These are phyloP conservation scores for Talaromyces amestolkiae DNA, from an alignment of 2,329 filamentous ascomycete genomes.

Conservation along the genomic window DNA sequence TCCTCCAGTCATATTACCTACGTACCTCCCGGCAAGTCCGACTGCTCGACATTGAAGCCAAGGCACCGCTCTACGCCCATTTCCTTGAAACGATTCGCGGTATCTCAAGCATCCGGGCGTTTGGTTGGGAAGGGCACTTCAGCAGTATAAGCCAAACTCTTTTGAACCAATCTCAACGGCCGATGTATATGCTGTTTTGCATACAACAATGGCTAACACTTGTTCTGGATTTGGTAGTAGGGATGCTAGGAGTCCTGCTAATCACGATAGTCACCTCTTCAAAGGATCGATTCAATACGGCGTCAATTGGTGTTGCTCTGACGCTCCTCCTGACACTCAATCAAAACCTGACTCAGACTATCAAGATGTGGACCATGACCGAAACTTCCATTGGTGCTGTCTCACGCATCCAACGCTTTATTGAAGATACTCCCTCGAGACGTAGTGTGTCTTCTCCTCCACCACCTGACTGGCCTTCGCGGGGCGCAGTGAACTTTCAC, in stretches of 20 bases:
- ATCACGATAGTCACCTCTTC: conserved; percentile 50
- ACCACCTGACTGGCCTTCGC: conserved; percentile 43
- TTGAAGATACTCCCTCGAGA: conserved; percentile 42
- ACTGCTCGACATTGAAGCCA: conserved; percentile 60
- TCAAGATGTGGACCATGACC: conserved; percentile 55
- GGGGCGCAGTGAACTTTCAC: conserved; percentile 45
- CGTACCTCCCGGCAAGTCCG: conserved; percentile 60
- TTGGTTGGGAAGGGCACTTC: conserved; percentile 49
- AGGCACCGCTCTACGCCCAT: conserved; percentile 57
- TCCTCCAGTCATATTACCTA: conserved; percentile 58
- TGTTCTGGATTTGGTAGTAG: conserved; percentile 51
- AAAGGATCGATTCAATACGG: conserved; percentile 44
- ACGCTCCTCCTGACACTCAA: conserved; percentile 56
- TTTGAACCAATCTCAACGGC: conserved; percentile 55
- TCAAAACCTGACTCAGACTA: conserved; percentile 48
- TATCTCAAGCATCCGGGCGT: conserved; percentile 55
- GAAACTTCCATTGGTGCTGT: conserved; percentile 60
- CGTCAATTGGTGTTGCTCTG: conserved; percentile 53
- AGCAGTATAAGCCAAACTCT: conserved; percentile 47
- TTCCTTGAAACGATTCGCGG: conserved; percentile 58
- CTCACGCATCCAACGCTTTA: conserved; percentile 54
- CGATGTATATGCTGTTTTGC: conserved; percentile 57
- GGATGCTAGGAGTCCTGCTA: conserved; percentile 48
- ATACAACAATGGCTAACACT: conserved; percentile 59
- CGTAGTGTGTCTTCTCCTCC: conserved; percentile 38